A percentile compares a stretch with the other conserved stretches of the same genome.
phyloP scores from a whole-genome alignment of 495 filamentous ascomycete genomes.

The Oleoguttula mirabilis region DNA sequence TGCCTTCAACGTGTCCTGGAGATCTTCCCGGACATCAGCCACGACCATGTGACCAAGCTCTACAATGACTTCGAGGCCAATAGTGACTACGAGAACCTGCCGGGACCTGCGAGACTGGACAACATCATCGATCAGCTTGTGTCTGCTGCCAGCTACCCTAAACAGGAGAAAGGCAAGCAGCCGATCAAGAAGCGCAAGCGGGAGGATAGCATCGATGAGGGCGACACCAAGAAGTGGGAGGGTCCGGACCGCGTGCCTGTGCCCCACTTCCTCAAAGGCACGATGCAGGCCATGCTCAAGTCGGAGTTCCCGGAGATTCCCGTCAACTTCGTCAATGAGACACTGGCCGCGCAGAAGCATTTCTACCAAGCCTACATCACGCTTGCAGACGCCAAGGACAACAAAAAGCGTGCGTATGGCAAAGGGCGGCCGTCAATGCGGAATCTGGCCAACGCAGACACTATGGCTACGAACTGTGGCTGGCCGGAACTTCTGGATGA shows the following conservation, averaged over 20 bases:
- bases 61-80: conserved; percentile 15
- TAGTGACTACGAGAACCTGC: conserved; percentile 2
- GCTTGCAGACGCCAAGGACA: conserved; percentile 22
- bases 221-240: conserved; percentile 11
- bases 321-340: conserved; percentile 34
- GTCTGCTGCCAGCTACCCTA: conserved; percentile 23
- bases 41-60: conserved; percentile 24
- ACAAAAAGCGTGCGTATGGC: not conserved
- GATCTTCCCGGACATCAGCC: conserved; percentile 29
- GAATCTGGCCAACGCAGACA: conserved; percentile 6
- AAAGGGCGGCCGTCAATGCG: conserved; percentile 5
- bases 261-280: conserved; percentile 1
- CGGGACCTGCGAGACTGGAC: conserved; percentile 7
- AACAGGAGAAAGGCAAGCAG: conserved; percentile 21
- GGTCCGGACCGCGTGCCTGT: conserved; percentile 1
- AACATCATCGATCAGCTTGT: conserved; percentile 21
- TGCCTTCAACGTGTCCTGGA: conserved; percentile 27
- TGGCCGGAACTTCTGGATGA: conserved; percentile 18
- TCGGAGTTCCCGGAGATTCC: conserved; percentile 39
- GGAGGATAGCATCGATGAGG: conserved; percentile 15
- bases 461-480: conserved; percentile 5
- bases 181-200: conserved; percentile 23
- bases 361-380: conserved; percentile 36
- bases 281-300: conserved; percentile 28
- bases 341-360: conserved; percentile 29